phyloP scores from a whole-genome alignment of 257 asterid genomes.

The Nicotiana tomentosiformis region DNA sequence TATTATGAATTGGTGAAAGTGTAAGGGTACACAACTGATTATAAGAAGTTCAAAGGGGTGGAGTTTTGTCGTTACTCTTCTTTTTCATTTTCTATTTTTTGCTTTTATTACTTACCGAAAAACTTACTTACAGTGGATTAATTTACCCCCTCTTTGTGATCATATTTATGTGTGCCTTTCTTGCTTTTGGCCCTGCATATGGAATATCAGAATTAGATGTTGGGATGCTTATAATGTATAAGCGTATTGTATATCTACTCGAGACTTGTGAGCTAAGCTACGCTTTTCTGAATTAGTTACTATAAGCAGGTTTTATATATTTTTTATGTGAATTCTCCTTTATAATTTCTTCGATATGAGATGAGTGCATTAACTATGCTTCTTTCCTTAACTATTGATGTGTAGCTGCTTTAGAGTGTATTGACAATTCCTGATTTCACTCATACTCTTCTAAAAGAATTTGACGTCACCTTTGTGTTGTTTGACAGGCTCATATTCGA shows the following conservation, averaged over 20 bases:
- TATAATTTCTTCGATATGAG: not conserved
- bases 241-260: not conserved
- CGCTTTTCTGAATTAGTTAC: no score
- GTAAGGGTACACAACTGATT: not conserved
- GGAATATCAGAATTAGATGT: not conserved
- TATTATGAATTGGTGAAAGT: not conserved
- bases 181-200: not conserved
- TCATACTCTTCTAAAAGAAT: not conserved
- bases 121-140: not conserved
- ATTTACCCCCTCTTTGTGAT: not conserved
- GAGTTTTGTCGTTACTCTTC: not conserved
- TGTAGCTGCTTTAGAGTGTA: not conserved
- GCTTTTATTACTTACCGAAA: not conserved
- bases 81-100: not conserved
- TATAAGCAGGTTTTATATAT: no score
- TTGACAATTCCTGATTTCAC: not conserved
- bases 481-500: constrained; percentile 88
- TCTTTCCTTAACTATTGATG: not conserved
- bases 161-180: not conserved
- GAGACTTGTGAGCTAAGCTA: not conserved
- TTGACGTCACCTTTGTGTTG: constrained; percentile 12
- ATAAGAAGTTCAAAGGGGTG: not conserved
- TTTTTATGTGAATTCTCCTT: not conserved
- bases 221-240: not conserved
- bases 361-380: not conserved